These are phyloP conservation scores for Kondoa subrosea DNA, from an alignment of 768 basidiomycete species.

Conservation along the genomic window DNA sequence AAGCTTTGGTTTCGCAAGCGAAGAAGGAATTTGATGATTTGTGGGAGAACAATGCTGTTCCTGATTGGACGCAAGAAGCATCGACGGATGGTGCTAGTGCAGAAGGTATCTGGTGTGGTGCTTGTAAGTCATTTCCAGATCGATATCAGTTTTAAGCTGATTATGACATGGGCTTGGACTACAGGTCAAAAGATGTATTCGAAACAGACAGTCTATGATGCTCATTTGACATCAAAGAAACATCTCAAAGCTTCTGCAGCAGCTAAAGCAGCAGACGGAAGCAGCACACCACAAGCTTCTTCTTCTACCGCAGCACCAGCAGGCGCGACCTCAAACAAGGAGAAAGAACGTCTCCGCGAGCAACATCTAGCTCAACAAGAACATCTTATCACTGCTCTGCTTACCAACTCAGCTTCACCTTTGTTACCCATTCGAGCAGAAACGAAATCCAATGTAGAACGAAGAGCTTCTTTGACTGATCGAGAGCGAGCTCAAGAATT, in stretches of 20 bases:
- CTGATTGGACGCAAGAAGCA: constrained; percentile 51
- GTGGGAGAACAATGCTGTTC: constrained; percentile 63
- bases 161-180: neutral
- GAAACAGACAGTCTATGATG: constrained; percentile 94
- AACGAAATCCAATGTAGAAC: constrained; percentile 89
- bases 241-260: constrained; percentile 75
- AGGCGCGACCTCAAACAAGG: constrained; percentile 11
- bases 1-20: constrained; percentile 48
- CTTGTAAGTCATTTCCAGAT: constrained; percentile 20
- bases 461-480: constrained; percentile 90
- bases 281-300: constrained; percentile 7
- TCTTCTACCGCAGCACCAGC: neutral
- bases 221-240: constrained; percentile 86
- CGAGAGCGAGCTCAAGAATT: constrained; percentile 71
- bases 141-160: constrained; percentile 6
- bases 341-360: constrained; percentile 13
- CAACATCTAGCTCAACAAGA: constrained; percentile 11
- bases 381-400: constrained; percentile 52
- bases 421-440: constrained; percentile 58
- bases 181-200: constrained; percentile 85
- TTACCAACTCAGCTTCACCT: constrained; percentile 37
- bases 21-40: constrained; percentile 54
- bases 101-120: constrained; percentile 67
- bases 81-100: constrained; percentile 32
- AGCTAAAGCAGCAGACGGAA: neutral